phyloP scores from a whole-genome alignment of 805 yeast species.

The Suhomyces sp. region DNA sequence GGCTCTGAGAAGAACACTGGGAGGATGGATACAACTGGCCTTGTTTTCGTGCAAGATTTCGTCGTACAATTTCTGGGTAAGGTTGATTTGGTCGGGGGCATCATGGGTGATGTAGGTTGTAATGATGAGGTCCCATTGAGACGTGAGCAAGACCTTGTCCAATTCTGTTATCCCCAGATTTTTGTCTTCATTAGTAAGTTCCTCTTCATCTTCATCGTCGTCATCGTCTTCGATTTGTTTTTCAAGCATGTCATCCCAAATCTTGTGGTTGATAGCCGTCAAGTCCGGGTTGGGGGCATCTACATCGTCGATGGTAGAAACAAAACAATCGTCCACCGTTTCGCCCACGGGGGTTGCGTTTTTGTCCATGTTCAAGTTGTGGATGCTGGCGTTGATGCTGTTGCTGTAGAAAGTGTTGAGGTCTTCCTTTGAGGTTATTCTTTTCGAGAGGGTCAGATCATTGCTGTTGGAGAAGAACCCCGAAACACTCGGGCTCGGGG shows the following conservation, averaged over 20 bases:
- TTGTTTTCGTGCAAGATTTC: conserved; percentile 20
- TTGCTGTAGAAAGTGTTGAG: conserved; percentile 7
- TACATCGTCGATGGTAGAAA: conserved; percentile 27
- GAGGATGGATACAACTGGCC: conserved; percentile 27
- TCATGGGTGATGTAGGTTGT: conserved; percentile 39
- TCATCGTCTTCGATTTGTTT: conserved; percentile 1
- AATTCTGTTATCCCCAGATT: conserved; percentile 4
- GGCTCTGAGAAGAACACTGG: conserved; percentile 26
- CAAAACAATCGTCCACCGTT: conserved; percentile 17
- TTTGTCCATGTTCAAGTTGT: conserved; percentile 1
- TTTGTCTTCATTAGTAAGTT: conserved; percentile 5
- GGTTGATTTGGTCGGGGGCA: conserved; percentile 49
- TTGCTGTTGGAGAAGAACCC: conserved; percentile 10
- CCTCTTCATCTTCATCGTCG: conserved; percentile 9
- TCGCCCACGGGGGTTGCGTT: conserved; percentile 1
- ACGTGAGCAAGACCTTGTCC: conserved; percentile 9
- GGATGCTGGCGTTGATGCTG: conserved; percentile 6
- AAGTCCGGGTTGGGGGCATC: conserved; percentile 13
- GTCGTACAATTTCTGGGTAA: conserved; percentile 40
- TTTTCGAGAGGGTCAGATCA: conserved; percentile 7
- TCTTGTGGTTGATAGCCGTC: conserved; percentile 4
- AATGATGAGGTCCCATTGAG: conserved; percentile 42
- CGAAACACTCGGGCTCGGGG: conserved; percentile 15
- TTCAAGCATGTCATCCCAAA: conserved; percentile 13
- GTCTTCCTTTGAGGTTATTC: conserved; percentile 1